A percentile compares a stretch with the other conserved stretches of the same genome.
These are phyloP conservation scores for Fraxinus angustifolia DNA, from an alignment of 305 asterid genomes.

Conservation along the genomic window DNA sequence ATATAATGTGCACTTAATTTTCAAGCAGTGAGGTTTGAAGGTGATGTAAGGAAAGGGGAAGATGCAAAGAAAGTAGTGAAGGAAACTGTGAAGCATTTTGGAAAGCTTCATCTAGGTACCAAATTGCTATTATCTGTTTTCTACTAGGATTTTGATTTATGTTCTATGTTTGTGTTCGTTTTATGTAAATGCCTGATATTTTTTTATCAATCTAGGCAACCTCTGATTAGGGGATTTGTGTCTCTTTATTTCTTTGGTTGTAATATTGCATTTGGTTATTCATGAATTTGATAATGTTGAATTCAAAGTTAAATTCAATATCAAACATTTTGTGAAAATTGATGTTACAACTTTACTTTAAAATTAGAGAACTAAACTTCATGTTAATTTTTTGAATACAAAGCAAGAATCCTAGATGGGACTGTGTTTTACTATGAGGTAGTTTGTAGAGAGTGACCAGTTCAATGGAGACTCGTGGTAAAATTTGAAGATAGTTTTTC, in stretches of 20 bases:
- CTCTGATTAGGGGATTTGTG: background rate
- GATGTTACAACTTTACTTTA: background rate
- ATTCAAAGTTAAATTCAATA: background rate
- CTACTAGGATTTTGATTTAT: too few species aligned
- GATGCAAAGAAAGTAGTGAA: too few species aligned
- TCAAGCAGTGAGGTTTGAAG: too few species aligned
- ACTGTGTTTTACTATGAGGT: background rate
- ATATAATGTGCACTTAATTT: too few species aligned
- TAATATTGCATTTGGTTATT: background rate
- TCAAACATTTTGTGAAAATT: background rate
- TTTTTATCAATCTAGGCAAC: too few species aligned
- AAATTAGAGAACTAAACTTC: background rate
- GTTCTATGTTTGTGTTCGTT: too few species aligned
- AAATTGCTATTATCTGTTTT: too few species aligned
- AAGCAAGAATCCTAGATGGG: background rate
- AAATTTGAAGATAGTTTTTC: background rate
- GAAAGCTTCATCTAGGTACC: too few species aligned
- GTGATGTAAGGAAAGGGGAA: too few species aligned
- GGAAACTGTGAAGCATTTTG: too few species aligned
- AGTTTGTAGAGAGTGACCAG: background rate
- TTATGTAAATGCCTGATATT: too few species aligned
- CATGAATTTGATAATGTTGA: background rate
- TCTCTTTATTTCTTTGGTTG: slow-evolving; percentile 9
- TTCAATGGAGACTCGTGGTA: background rate
- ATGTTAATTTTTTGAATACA: background rate